phyloP scores from a whole-genome alignment of 1,139 yeast genomes.

The Lodderomyces margitis region DNA sequence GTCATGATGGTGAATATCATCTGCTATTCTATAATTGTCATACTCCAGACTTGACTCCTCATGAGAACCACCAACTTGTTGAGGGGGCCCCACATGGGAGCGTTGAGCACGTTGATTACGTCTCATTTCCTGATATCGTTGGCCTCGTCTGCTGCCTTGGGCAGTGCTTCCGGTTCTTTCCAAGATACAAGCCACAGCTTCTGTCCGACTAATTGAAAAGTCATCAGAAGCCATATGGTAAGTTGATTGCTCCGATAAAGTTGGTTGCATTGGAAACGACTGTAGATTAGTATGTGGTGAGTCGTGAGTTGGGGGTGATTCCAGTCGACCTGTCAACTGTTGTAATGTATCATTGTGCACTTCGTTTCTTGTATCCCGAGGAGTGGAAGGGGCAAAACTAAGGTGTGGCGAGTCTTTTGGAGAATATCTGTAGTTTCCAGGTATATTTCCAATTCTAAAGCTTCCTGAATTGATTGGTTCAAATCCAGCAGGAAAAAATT shows the following conservation, averaged over 20 bases:
- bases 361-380: background rate
- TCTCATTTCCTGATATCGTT: conserved; percentile 9
- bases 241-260: background rate
- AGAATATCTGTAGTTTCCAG: background rate
- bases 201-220: conserved; percentile 4
- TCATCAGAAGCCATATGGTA: background rate
- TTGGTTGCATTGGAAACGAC: background rate
- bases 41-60: background rate
- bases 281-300: background rate
- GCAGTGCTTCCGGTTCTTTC: conserved; percentile 14
- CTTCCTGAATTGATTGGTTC: conserved; percentile 5
- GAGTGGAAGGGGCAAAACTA: background rate
- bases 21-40: no score
- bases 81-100: background rate
- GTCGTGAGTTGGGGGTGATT: background rate
- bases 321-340: background rate
- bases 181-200: conserved; percentile 14
- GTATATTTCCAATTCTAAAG: background rate
- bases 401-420: background rate
- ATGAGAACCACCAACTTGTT: background rate
- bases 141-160: conserved; percentile 10
- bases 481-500: conserved; percentile 7
- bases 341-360: conserved; percentile 2
- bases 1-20: no score
- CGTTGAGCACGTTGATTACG: conserved; percentile 1